Evolutionary conservation across 495 filamentous ascomycete genomes (phyloP), one percentile per base, ranked within the genome.

Genomic region (Neurospora sp.): DNA sequence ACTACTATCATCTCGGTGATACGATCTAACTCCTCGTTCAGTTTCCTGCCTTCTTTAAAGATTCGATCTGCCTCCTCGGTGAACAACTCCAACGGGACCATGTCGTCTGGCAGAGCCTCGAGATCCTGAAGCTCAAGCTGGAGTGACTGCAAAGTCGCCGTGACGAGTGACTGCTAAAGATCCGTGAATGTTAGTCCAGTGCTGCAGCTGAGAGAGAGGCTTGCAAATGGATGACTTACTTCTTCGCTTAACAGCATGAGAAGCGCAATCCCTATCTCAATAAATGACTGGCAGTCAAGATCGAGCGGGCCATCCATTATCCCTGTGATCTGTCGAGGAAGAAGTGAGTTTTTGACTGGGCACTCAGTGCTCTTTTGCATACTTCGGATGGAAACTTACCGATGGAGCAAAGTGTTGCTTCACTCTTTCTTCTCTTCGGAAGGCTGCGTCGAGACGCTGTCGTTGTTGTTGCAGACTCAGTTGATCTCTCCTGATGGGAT

Each of bases 41-140:
- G 0, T 45, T 1, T 1, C 3, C 8, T n/a, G n/a, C 7, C n/a
- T 1, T 0, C 0, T 20, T 20, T 8, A 1, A 20, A 0, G 9
- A 45, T 9, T 0, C 42, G 42, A 0, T 9, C n/a, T 3, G 42
- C 1, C 3, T 20, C 18, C 3, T 20, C 18, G 8, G 42, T 7
- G 6, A 8, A n/a, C 42, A n/a, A 45, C n/a, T 10, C 3, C 18
- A n/a, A 20, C n/a, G 31, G 31, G 31, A 35, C 31, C 31, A 35
- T 35, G n/a, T 53, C 1, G 4, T 22, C 45, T 6, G 45, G 45
- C 20, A 22, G 9, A 53, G 45, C 45, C 20, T 1, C n/a, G 20
- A 53, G 41, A 44, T 3, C 6, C 2, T 8, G 16, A 18, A 44
- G 16, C 2, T 8, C 16, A 44, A 3, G 16, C 14, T 0, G 6